Evolutionary conservation across 257 asterid genomes (phyloP).

Genomic region (Fraxinus pennsylvanica): DNA sequence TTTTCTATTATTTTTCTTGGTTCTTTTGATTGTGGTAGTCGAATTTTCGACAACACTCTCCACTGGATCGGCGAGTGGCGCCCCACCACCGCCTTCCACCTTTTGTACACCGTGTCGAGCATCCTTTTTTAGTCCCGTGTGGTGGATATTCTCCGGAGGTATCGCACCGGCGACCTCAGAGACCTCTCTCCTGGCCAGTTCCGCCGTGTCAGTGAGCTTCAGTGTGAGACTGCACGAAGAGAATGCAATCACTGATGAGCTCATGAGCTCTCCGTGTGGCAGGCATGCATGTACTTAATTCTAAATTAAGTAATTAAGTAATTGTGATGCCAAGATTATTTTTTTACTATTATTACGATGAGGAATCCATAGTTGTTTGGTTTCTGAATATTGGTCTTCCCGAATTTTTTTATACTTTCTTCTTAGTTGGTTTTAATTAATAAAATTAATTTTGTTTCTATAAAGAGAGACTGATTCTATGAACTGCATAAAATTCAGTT

Average conservation of each 20-base stretch:
- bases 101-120: slow-evolving; percentile 71
- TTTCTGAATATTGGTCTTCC: too few species aligned
- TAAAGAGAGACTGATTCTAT: too few species aligned
- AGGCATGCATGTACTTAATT: slow-evolving; percentile 41
- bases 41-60: slow-evolving; percentile 32
- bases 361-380: too few species aligned
- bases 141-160: slow-evolving; percentile 59
- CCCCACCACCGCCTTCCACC: slow-evolving; percentile 83
- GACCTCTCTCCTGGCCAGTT: slow-evolving; percentile 72
- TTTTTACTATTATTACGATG: too few species aligned
- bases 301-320: neutral
- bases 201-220: slow-evolving; percentile 77
- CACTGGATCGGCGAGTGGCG: slow-evolving; percentile 91
- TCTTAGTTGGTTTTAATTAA: too few species aligned
- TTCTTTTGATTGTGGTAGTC: too few species aligned
- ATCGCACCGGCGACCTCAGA: slow-evolving; percentile 71
- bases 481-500: too few species aligned
- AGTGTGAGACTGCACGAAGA: slow-evolving; percentile 62
- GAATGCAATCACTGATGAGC: slow-evolving; percentile 54
- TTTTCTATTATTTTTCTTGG: too few species aligned
- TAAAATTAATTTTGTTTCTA: too few species aligned
- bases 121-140: slow-evolving; percentile 69
- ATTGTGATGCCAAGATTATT: neutral
- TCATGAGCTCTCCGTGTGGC: slow-evolving; percentile 65
- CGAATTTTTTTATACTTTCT: too few species aligned